Percentiles rank a stretch among this genome's conserved stretches.
These are phyloP conservation scores for Collybia mongolica DNA, from an alignment of 768 basidiomycete genomes.

Conservation along the genomic window DNA sequence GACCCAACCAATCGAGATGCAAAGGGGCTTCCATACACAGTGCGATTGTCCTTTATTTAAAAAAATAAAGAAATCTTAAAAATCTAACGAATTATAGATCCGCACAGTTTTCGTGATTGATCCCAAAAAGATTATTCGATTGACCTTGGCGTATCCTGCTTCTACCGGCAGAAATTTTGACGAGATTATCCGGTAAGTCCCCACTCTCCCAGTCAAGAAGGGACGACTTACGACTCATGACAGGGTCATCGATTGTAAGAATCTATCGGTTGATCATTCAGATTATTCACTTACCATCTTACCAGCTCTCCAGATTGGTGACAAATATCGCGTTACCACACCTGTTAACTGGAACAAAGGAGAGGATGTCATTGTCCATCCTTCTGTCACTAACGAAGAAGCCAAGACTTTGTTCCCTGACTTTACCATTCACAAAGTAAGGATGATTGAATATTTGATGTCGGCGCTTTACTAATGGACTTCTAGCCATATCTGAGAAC, in stretches of 20 bases:
- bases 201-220: conserved; percentile 4
- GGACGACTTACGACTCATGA: neutral
- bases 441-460: conserved; percentile 1
- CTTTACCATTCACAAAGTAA: conserved; percentile 75
- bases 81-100: conserved; percentile 46
- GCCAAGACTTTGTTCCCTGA: conserved; percentile 90
- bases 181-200: conserved; percentile 47
- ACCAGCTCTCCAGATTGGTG: conserved; percentile 83
- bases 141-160: conserved; percentile 90
- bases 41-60: conserved; percentile 21
- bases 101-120: conserved; percentile 98
- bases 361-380: conserved; percentile 92
- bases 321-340: conserved; percentile 81
- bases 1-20: conserved; percentile 86
- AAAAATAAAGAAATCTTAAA: neutral
- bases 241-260: conserved; percentile 74
- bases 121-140: conserved; percentile 92
- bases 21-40: conserved; percentile 94
- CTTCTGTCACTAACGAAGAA: conserved; percentile 80
- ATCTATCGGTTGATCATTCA: conserved; percentile 29
- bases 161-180: conserved; percentile 94
- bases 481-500: conserved; percentile 85
- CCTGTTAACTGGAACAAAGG: conserved; percentile 96
- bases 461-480: conserved; percentile 1
- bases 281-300: conserved; percentile 25